Evolutionary conservation across 139 green algal genomes (phyloP), one percentile per base, ranked within the genome.

Genomic region (Chlorella sorokiniana): DNA sequence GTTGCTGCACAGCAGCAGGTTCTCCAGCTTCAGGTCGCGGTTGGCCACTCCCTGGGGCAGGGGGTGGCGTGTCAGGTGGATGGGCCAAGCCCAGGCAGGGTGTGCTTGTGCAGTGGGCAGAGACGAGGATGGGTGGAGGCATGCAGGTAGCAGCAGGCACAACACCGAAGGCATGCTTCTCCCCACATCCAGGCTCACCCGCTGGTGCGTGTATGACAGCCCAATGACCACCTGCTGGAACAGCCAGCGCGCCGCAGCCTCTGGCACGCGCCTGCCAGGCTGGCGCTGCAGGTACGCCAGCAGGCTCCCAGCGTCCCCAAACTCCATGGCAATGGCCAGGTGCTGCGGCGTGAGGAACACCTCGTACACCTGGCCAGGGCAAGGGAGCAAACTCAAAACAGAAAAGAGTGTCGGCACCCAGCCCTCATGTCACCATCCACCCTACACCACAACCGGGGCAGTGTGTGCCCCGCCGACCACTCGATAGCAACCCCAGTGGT

Each of bases 1-100:
- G 67, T 74, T 74, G 67, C 67, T 51, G 70, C 81, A 91, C 65
- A 93, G 67, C 69, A 93, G 79, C 72, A 90, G 48, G 59, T 93
- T 93, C 67, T 92, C 90, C n/a, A 93, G 83, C 81, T 92, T 93
- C 42, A 93, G 76, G 72, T 93, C 88, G 18, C 90, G 76, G 48
- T 91, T 90, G 64, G 86, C 85, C 3, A 93, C 86, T n/a, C 90
- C 89, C 62, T 78, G 38, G 27, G 77, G 29, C 22, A 81, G 44
- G 29, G 69, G 29, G 29, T 5, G 44, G 69, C 25, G 45, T 31
- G 45, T n/a, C 25, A 6, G 25, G 35, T 35, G 38, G 23, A 67
- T 37, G 31, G 35, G 35, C 27, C 7, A 20, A 11, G 16, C 63
- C 10, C 63, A 31, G 10, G 33, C 31, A 20, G 25, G 9, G 25